phyloP scores from a whole-genome alignment of 2,329 filamentous ascomycete species.

The Botrytis squamosa region DNA sequence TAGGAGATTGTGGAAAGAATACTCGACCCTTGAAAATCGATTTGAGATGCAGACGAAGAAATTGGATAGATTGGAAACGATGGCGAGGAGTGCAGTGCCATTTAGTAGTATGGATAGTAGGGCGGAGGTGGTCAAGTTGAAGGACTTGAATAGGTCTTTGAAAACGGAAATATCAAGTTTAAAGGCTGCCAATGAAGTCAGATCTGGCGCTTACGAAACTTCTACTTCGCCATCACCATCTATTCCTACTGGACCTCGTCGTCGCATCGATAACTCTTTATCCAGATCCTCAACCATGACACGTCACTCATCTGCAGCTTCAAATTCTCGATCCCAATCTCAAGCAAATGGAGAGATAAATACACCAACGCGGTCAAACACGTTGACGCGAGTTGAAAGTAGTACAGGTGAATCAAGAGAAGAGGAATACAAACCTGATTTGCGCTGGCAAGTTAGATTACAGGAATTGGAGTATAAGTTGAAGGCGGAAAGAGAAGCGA shows the following conservation, averaged over 20 bases:
- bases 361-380: background rate
- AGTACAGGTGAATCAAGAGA: conserved; percentile 22
- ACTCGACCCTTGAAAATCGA: conserved; percentile 78
- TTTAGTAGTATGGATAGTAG: conserved; percentile 26
- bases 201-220: conserved; percentile 39
- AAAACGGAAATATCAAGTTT: conserved; percentile 70
- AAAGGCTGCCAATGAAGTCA: conserved; percentile 51
- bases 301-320: conserved; percentile 53
- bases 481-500: conserved; percentile 84
- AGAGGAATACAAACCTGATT: conserved; percentile 55
- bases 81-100: conserved; percentile 66
- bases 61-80: conserved; percentile 80
- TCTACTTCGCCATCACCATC: conserved; percentile 40
- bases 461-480: conserved; percentile 85
- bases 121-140: conserved; percentile 59
- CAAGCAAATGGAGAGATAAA: background rate
- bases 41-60: conserved; percentile 79
- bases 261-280: conserved; percentile 29
- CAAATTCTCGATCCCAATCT: conserved; percentile 29
- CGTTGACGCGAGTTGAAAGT: conserved; percentile 21
- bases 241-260: conserved; percentile 40
- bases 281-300: conserved; percentile 46
- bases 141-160: conserved; percentile 61
- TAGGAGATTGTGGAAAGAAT: conserved; percentile 85
- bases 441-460: conserved; percentile 78